Base-by-base conservation (phyloP, 1,284 basidiomycete species). In the Ustilago bromivora region DNA sequence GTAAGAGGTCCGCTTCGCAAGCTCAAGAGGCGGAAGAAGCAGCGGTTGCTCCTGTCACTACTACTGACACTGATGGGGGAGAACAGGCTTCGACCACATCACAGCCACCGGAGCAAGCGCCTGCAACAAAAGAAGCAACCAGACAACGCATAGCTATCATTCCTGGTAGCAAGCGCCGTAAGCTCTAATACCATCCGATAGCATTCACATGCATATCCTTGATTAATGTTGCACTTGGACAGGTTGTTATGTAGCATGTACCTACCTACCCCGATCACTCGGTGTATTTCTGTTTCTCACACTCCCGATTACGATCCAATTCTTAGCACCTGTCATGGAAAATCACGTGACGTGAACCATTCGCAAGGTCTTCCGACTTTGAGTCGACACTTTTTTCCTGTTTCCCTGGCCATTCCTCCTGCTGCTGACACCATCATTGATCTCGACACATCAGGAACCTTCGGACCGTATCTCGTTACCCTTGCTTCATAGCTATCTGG, bases 91-190 rank as follows among this genome's bases (percentile, higher is more conserved):
- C 13, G 15, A n/a, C 2, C 40, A 41, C 40, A 41, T 15, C 40
- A 17, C 13, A 41, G 7, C 40, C 15, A 41, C 40, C 17, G 2
- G 13, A 41, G 11, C 43, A 46, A 46, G 19, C 43, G n/a, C 9
- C 12, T 15, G 40, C 43, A 46, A 19, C 43, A 19, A 1, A 46
- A n/a, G 43, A 46, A 46, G 43, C n/a, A 7, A 17, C 6, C 13
- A 46, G 61, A 7, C 8, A 57, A 9, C 65, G 71, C 4, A 73
- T 62, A 12, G 35, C 62, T 2, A 61, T 73, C n/a, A 9, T 68
- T 5, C 71, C 71, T 10, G 71, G 71, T 40, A 58, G 49, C 13
- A 73, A 73, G 55, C 71, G 71, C n/a, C 71, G 56, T 12, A 73
- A 65, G 61, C 53, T 64, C 13, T 63, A 51, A 67, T 34, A 12